Evolutionary conservation across 2,329 filamentous ascomycete species (phyloP), one percentile per base, ranked within the genome.

Genomic region (Zymoseptoria passerinii): DNA sequence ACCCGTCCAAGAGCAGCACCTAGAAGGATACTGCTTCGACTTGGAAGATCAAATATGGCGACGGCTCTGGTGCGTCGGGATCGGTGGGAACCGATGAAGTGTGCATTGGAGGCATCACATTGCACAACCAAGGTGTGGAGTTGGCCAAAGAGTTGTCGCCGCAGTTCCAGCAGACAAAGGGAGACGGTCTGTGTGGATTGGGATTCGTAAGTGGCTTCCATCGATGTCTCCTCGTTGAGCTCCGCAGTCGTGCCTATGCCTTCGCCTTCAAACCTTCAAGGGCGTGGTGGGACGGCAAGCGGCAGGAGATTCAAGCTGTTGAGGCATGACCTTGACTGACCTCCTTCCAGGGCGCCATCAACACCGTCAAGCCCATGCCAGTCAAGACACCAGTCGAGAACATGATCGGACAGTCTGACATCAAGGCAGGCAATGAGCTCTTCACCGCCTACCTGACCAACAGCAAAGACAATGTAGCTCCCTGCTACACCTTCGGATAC

Each of bases 401-500:
- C 74, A 85, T 89, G 83, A 85, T 87, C 59, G 74, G 68, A 60
- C 78, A 84, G 65, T 58, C 75, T 0, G 78, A 82, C 58, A 83
- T 85, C 58, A 77, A 80, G 3, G 72, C 77, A 52, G 74, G 75
- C 0, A 68, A 78, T 1, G 77, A 83, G 67, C 76, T 88, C 6
- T 88, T 88, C 73, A 88, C 85, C 0, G 82, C 79, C 19, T 83
- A 83, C 58, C 77, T 88, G 51, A 83, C 83, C 63, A 82, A 80
- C 59, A 77, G 75, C 67, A 77, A 81, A 27, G 81, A 85, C 66
- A 59, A 59, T 10, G 63, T 66, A 5, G 69, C 44, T 66, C 75
- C 58, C 0, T 90, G 88, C 75, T 90, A 87, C 74, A 89, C 87
- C 1, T 89, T 90, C 63, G 87, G 87, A 19, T 87, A 78, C 71